A percentile compares a stretch with the other conserved stretches of the same genome.
Evolutionary conservation across 75 land plant genomes (phyloP).

Genomic region (Gnetum montanum): DNA sequence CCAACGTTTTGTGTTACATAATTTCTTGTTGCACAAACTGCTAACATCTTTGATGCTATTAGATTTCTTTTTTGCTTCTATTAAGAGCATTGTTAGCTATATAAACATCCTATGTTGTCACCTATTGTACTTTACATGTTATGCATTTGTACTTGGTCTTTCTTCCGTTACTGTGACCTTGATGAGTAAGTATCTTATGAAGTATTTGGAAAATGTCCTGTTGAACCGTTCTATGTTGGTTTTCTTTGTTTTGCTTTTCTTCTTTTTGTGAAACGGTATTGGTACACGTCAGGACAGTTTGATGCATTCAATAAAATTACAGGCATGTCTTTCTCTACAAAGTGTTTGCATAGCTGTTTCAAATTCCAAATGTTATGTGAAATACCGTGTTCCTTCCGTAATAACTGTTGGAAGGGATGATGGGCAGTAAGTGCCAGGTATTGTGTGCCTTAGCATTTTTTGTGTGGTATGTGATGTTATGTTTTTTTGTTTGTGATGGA

Average conservation of each 20-base stretch:
- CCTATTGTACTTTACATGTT: background rate
- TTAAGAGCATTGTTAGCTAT: background rate
- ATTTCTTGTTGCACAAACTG: background rate
- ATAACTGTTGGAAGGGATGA: conserved; percentile 10
- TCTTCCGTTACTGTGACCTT: background rate
- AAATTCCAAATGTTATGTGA: conserved; percentile 9
- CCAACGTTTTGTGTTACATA: background rate
- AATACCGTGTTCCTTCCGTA: conserved; percentile 6
- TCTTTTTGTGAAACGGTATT: conserved; percentile 8
- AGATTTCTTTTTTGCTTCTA: background rate
- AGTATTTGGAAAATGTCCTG: conserved; percentile 3
- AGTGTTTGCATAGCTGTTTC: conserved; percentile 10
- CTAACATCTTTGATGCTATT: too few species aligned
- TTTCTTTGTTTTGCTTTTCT: background rate
- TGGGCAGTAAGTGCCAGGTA: conserved; percentile 12
- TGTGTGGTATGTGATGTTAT: conserved; percentile 1
- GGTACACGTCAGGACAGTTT: conserved; percentile 9
- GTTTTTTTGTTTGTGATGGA: background rate
- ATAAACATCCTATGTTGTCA: background rate
- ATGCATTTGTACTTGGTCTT: background rate
- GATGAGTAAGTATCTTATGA: background rate
- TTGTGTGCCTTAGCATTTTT: conserved; percentile 7
- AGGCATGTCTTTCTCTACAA: conserved; percentile 7
- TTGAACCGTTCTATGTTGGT: conserved; percentile 2
- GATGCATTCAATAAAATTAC: conserved; percentile 7